Base-by-base conservation (phyloP, 169 alveolate genomes). In the Eimeria tenella region DNA sequence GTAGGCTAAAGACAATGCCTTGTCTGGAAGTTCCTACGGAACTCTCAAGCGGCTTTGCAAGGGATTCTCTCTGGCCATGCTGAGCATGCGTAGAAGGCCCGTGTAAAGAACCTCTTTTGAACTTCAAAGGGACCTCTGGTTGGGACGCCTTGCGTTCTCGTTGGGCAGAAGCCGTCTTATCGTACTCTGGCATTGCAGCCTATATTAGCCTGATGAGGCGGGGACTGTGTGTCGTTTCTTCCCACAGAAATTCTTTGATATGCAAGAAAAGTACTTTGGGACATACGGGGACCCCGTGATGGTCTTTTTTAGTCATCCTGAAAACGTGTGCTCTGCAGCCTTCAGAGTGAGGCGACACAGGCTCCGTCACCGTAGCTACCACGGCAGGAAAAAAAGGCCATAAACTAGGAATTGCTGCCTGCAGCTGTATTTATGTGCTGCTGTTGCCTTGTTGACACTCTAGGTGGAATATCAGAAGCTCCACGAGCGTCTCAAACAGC, bases 231-330 rank as follows among this genome's bases (percentile, higher is more conserved):
- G 19, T 58, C 19, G 11, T 58, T 58, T 58, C 13, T 53, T 6
- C 13, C 23, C 58, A 56, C 56, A 91, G 95, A 91, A 23, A 4
- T 91, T 91, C 92, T 91, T 91, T 55, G 95, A 91, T 65, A 86
- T 79, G 86, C 95, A 91, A 81, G 95, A 77, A 11, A 4, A 65
- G 65, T 91, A 52, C 86, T 91, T 91, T 65, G 73, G 79, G 50
- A 49, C 53, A 7, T 81, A 91, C 58, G 95, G 95, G 1, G 95
- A 91, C 86, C 95, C 95, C 42, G 95, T 91, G 74, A 91, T 63
- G 73, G 77, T 91, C 8, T 91, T 81, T 55, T 91, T 91, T 75
- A 56, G 86, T 17, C 88, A 79, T 56, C 95, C 95, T 13, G 81
- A 79, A 63, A 74, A 77, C 63, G 49, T 68, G 3, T 91, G 95